A percentile compares a stretch with the other conserved stretches of the same genome.
These are phyloP conservation scores for Aspergillus diversus DNA, from an alignment of 495 filamentous ascomycete genomes.

Conservation along the genomic window DNA sequence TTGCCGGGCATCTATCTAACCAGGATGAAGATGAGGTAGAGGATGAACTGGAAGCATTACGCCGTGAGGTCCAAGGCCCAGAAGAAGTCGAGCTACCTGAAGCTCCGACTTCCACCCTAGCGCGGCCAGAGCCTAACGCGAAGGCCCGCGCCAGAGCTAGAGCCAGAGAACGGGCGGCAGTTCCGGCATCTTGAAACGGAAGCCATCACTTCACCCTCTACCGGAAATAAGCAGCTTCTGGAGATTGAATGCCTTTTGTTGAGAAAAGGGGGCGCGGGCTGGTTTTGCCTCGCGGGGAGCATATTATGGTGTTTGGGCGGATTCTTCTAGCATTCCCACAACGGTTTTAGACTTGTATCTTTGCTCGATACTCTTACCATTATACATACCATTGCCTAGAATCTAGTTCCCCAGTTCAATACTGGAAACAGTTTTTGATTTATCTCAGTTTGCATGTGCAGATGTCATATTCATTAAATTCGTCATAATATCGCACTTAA, in stretches of 20 bases:
- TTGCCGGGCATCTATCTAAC: constrained; percentile 81
- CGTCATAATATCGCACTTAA: neutral
- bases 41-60: constrained; percentile 83
- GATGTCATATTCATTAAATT: neutral
- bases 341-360: constrained; percentile 10
- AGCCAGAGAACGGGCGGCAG: constrained; percentile 36
- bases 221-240: neutral
- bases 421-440: neutral
- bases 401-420: constrained; percentile 20
- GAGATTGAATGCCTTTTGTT: neutral
- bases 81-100: constrained; percentile 54
- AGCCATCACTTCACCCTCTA: neutral
- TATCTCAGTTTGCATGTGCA: neutral
- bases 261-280: neutral
- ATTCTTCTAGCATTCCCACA: neutral
- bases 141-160: constrained; percentile 40
- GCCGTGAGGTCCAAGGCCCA: constrained; percentile 62
- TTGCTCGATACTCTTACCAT: neutral
- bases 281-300: neutral
- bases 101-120: constrained; percentile 54
- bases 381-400: constrained; percentile 3
- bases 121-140: constrained; percentile 33
- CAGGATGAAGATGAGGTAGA: constrained; percentile 98
- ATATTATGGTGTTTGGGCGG: neutral
- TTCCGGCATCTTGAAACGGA: constrained; percentile 30